Evolutionary conservation across 2,329 filamentous ascomycete species (phyloP).

Genomic region (Didymella pinodella): DNA sequence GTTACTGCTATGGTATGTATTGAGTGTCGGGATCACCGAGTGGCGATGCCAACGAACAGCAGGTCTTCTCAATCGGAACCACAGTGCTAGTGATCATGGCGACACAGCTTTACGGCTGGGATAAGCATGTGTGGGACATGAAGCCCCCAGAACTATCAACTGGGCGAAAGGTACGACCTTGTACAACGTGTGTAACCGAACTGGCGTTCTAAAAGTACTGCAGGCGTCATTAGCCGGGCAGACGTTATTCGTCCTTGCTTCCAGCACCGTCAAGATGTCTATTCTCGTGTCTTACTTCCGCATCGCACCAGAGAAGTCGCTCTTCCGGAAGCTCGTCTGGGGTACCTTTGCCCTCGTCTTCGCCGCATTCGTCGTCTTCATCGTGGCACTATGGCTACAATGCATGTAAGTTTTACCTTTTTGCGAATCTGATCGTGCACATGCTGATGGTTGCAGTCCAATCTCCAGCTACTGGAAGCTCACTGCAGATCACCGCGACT

Average conservation of each 20-base stretch:
- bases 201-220: slow-evolving; percentile 30
- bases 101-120: slow-evolving; percentile 50
- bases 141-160: slow-evolving; percentile 39
- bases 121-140: slow-evolving; percentile 50
- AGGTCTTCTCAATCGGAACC: slow-evolving; percentile 46
- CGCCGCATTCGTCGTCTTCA: slow-evolving; percentile 46
- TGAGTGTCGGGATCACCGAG: slow-evolving; percentile 18
- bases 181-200: slow-evolving; percentile 28
- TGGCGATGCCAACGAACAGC: slow-evolving; percentile 29
- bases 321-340: slow-evolving; percentile 51
- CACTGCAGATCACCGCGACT: slow-evolving; percentile 48
- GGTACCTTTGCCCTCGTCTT: slow-evolving; percentile 46
- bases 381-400: slow-evolving; percentile 50
- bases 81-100: slow-evolving; percentile 48
- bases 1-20: slow-evolving; percentile 46
- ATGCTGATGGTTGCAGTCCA: slow-evolving; percentile 49
- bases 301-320: slow-evolving; percentile 50
- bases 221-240: slow-evolving; percentile 51
- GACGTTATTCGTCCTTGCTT: slow-evolving; percentile 50
- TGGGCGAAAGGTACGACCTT: slow-evolving; percentile 44
- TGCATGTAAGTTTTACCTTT: slow-evolving; percentile 44
- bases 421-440: background rate
- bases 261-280: slow-evolving; percentile 50
- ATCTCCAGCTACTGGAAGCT: slow-evolving; percentile 57
- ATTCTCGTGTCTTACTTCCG: slow-evolving; percentile 52